Conservation (phyloP, 2,329 filamentous ascomycete genomes). For the Alternaria arborescens region DNA sequence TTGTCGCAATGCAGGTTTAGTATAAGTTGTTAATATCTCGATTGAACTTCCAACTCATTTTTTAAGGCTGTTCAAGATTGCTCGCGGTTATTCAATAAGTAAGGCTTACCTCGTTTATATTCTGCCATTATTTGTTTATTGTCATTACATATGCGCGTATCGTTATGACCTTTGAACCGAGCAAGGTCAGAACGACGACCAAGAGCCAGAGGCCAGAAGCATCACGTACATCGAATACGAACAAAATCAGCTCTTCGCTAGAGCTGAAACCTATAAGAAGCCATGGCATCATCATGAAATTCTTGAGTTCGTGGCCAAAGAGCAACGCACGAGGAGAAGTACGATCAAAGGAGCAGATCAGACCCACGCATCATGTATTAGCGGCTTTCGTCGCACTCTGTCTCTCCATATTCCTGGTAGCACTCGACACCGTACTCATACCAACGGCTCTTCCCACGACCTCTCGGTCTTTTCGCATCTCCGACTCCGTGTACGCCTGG, state of each 20-base stretch:
- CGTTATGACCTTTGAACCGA: neutral
- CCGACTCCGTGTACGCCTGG: slow-evolving; percentile 78
- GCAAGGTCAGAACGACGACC: neutral
- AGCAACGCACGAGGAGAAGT: neutral
- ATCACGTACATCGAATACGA: neutral
- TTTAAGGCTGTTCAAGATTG: neutral
- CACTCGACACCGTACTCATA: slow-evolving; percentile 64
- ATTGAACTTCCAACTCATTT: neutral
- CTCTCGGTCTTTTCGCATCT: slow-evolving; percentile 66
- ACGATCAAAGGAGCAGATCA: neutral
- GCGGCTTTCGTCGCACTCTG: slow-evolving; percentile 43
- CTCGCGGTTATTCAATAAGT: neutral
- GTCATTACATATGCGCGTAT: neutral
- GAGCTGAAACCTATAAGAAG: neutral
- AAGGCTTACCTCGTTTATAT: neutral
- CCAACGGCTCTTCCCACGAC: slow-evolving; percentile 74
- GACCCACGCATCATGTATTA: slow-evolving; percentile 13
- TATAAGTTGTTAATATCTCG: neutral
- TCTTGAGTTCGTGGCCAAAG: neutral
- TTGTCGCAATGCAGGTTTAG: neutral
- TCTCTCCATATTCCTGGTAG: slow-evolving; percentile 53
- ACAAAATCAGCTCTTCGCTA: neutral
- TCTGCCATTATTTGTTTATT: neutral
- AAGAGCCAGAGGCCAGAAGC: neutral
- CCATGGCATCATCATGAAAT: neutral